phyloP scores from a whole-genome alignment of 768 basidiomycete species.

The Dioszegia hungarica region DNA sequence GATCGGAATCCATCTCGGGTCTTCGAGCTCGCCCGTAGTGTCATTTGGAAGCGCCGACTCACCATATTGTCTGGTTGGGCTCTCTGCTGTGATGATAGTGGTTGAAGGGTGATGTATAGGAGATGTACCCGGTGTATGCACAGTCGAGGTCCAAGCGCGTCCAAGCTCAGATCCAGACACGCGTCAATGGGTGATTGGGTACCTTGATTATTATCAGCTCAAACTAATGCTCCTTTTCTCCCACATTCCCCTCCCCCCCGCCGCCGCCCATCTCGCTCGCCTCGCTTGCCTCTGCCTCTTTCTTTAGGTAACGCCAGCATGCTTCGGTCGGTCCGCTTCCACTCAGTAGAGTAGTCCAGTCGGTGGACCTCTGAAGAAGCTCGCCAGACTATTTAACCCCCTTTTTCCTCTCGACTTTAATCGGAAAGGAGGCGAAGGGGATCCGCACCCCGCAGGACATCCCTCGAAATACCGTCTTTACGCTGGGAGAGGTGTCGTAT shows the following conservation, averaged over 20 bases:
- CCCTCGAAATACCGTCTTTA: neutral
- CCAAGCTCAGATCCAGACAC: neutral
- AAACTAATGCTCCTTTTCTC: neutral
- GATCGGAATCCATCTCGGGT: no score
- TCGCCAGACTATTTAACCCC: neutral
- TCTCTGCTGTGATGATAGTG: neutral
- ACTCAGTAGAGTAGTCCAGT: conserved; percentile 10
- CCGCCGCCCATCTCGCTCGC: no score
- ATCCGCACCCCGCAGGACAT: conserved; percentile 12
- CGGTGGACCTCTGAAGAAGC: conserved; percentile 5
- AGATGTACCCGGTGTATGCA: neutral
- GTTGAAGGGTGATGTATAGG: neutral
- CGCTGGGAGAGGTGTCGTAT: conserved; percentile 6
- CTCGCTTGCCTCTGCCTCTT: conserved; percentile 1
- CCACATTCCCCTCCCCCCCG: neutral
- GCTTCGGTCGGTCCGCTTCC: conserved; percentile 8
- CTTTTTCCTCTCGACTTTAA: neutral
- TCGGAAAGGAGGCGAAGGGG: neutral
- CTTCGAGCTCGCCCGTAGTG: no score
- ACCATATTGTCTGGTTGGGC: conserved; percentile 7
- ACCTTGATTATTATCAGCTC: neutral
- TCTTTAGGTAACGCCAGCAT: conserved; percentile 3
- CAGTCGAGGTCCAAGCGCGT: neutral
- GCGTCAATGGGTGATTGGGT: neutral
- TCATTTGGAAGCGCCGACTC: neutral